Evolutionary conservation across 2,329 filamentous ascomycete genomes (phyloP).

Genomic region (Aspergillaceae sp.): DNA sequence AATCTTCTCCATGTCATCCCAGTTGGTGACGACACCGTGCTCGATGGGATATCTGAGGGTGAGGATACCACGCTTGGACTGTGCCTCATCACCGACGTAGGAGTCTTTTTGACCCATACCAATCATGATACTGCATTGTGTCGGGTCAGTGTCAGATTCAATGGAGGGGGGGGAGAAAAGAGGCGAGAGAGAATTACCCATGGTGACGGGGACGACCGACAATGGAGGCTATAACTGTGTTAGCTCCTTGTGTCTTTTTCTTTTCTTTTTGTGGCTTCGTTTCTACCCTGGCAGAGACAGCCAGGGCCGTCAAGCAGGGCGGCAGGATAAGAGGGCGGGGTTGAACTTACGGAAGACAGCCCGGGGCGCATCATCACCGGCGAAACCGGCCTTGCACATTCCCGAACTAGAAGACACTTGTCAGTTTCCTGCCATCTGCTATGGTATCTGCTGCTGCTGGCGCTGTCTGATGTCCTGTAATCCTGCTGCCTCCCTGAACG

Average conservation of each 20-base stretch:
- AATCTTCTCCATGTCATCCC: slow-evolving; percentile 99
- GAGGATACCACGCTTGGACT: slow-evolving; percentile 99
- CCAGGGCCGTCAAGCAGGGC: background rate
- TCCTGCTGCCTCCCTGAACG: no score
- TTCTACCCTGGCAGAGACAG: background rate
- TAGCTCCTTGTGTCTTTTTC: slow-evolving; percentile 7
- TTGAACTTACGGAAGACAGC: slow-evolving; percentile 96
- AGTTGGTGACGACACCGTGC: slow-evolving; percentile 99
- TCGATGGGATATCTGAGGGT: slow-evolving; percentile 99
- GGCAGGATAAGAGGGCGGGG: slow-evolving; percentile 21
- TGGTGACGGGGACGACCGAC: slow-evolving; percentile 99
- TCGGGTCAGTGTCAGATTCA: no score
- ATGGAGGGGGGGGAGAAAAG: no score
- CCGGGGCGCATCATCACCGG: slow-evolving; percentile 99
- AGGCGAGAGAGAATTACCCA: slow-evolving; percentile 52
- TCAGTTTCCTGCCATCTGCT: slow-evolving; percentile 10
- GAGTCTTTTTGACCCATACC: slow-evolving; percentile 99
- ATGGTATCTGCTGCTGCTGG: no score
- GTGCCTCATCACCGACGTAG: slow-evolving; percentile 99
- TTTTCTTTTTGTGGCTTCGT: background rate
- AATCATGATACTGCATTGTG: slow-evolving; percentile 83
- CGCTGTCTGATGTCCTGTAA: no score
- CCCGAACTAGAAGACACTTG: slow-evolving; percentile 63
- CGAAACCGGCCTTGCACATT: slow-evolving; percentile 99
- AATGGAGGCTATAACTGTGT: slow-evolving; percentile 68